Percentiles rank a stretch among this genome's conserved stretches.
Conservation (phyloP, 2,329 filamentous ascomycete species). For the Phyllosticta capitalensis region DNA sequence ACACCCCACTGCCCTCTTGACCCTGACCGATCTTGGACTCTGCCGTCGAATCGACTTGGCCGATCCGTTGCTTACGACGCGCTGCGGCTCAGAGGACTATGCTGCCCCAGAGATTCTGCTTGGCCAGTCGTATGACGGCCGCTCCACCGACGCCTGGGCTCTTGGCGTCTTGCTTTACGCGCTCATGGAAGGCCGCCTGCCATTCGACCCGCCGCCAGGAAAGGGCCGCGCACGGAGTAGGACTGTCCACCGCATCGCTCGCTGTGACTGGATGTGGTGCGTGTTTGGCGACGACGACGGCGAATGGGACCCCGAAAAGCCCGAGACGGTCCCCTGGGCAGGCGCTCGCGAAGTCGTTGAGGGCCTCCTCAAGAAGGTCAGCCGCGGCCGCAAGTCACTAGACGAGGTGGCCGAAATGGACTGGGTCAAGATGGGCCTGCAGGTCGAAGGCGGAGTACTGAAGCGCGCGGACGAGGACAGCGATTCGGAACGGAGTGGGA, state of each 20-base stretch:
- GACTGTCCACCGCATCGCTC: conserved; percentile 87
- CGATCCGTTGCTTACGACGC: conserved; percentile 80
- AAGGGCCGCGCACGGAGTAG: conserved; percentile 63
- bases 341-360: conserved; percentile 78
- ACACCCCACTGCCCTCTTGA: conserved; percentile 75
- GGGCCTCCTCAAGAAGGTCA: conserved; percentile 70
- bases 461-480: conserved; percentile 44
- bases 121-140: conserved; percentile 88
- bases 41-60: conserved; percentile 71
- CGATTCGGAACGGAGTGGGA: neutral
- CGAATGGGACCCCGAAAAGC: conserved; percentile 68
- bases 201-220: conserved; percentile 82
- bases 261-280: conserved; percentile 93
- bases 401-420: conserved; percentile 60
- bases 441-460: conserved; percentile 49
- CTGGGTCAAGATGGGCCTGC: conserved; percentile 70
- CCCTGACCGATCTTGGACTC: conserved; percentile 83
- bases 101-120: conserved; percentile 94
- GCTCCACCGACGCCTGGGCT: conserved; percentile 88
- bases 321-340: conserved; percentile 54
- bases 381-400: conserved; percentile 63
- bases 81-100: conserved; percentile 95
- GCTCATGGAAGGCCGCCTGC: conserved; percentile 81
- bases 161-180: conserved; percentile 89
- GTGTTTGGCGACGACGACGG: conserved; percentile 75